Conservation (phyloP, 2,329 filamentous ascomycete species). For the Bipolaris victoriae region DNA sequence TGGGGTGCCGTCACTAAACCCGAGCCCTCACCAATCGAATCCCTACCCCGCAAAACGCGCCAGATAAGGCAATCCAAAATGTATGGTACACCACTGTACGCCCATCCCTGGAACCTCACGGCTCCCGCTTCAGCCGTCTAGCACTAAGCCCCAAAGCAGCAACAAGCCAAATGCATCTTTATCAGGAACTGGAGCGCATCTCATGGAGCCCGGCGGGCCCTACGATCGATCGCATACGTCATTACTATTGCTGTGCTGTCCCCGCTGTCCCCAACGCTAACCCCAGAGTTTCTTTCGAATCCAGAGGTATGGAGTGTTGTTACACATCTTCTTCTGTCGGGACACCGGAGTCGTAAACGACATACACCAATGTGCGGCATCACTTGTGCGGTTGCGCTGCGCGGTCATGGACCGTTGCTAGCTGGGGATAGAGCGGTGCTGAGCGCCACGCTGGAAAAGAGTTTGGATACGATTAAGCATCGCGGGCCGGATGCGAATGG, state of each 20-base stretch:
- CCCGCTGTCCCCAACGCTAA: not conserved
- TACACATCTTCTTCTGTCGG: not conserved
- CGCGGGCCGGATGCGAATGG: constrained; percentile 56
- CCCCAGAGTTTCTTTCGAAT: not conserved
- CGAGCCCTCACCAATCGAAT: no score
- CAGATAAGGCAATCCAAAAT: not conserved
- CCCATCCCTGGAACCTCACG: not conserved
- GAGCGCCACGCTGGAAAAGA: constrained; percentile 20
- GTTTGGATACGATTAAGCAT: constrained; percentile 46
- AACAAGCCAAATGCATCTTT: constrained; percentile 12
- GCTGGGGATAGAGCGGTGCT: constrained; percentile 6
- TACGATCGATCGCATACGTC: constrained; percentile 3
- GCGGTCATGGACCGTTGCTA: constrained; percentile 18
- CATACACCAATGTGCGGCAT: constrained; percentile 22
- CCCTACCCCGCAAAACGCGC: no score
- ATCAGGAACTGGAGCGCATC: constrained; percentile 5
- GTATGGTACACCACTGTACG: no score
- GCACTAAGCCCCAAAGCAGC: constrained; percentile 11
- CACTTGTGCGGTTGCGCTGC: constrained; percentile 22
- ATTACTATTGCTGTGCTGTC: not conserved
- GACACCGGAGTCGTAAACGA: not conserved
- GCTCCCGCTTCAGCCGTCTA: no score
- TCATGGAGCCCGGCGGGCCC: not conserved
- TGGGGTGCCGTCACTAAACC: no score
- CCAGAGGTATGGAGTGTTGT: not conserved